Percentiles rank a stretch among this genome's conserved stretches.
Conservation (phyloP, 148 eudicot species). For the Rhododendron simsii region DNA sequence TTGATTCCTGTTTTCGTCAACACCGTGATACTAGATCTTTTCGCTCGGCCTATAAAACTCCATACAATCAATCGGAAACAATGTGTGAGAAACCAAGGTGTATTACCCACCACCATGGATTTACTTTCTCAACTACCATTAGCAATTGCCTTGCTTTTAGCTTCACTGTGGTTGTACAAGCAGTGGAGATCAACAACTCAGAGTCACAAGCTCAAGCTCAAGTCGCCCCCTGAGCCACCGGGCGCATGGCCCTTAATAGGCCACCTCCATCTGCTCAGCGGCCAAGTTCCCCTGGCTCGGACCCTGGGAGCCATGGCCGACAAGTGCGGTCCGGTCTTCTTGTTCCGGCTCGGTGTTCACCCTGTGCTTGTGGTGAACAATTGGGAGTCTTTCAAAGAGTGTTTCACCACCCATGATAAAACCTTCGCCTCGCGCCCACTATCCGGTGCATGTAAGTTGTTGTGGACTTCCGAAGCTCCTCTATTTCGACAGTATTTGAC, state of each 20-base stretch:
- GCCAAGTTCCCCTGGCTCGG: not conserved
- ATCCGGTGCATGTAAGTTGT: not conserved
- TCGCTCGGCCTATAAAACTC: not conserved
- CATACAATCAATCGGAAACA: not conserved
- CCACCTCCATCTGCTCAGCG: not conserved
- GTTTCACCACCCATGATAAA: not conserved
- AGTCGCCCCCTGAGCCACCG: conserved; percentile 3
- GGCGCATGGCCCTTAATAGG: not conserved
- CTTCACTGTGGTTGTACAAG: not conserved
- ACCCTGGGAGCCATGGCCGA: not conserved
- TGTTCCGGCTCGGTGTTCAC: not conserved
- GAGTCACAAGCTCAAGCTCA: not conserved
- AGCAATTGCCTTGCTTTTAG: not conserved
- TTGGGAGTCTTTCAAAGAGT: not conserved
- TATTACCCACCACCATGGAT: not conserved
- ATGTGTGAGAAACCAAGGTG: not conserved
- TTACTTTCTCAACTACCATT: not conserved
- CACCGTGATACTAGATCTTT: too few species aligned
- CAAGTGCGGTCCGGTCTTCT: not conserved
- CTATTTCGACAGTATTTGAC: not conserved
- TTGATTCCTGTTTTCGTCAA: too few species aligned
- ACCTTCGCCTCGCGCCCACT: not conserved
- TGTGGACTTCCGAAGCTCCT: not conserved
- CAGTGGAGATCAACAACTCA: not conserved
- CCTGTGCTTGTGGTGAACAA: not conserved